Evolutionary conservation across 768 basidiomycete genomes (phyloP), one percentile per base, ranked within the genome.

Genomic region (Tulasnella calospora): DNA sequence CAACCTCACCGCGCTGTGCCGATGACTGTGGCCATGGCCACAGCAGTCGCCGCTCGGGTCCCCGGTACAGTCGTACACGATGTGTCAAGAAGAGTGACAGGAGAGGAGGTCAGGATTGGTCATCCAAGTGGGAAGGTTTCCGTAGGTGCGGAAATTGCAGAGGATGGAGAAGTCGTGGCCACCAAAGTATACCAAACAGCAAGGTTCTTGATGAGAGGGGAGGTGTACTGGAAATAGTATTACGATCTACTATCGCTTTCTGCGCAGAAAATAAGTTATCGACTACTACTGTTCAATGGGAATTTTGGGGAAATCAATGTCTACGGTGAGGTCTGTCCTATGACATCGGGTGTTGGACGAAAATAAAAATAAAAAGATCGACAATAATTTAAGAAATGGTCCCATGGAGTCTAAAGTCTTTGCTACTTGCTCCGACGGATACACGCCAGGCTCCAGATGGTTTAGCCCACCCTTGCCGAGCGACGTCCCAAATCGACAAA

Each of bases 151-250:
- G 85, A 87, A 74, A 86, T 91, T 80, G 83, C 81, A 3, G 79
- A 73, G 23, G 83, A 86, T 80, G 90, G 90, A 15, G 82, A 82
- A 19, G 88, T 90, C 27, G 85, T 83, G 75, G 89, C 88, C 80
- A 92, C 90, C 1, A 89, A 88, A 80, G 91, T 92, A 27, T 86
- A 91, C 33, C 83, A 92, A 77, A 94, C 91, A 2, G 92, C 92
- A 0, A 86, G 91, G 78, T 85, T 90, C 80, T 83, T 93, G 79
- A 94, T 94, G 92, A 88, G 87, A 79, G 92, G 92, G 0, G 85
- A 83, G 0, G 91, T 91, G 0, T 92, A 88, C 87, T 91, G 90
- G 89, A 91, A 81, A 81, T 77, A 46, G 35, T 61, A 10, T 30
- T 15, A 33, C 13, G 21, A 13, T 38, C 21, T 38, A 33, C 33